These are phyloP conservation scores for Conoideocrella luteorostrata DNA, from an alignment of 2,329 filamentous ascomycete species.

Conservation along the genomic window DNA sequence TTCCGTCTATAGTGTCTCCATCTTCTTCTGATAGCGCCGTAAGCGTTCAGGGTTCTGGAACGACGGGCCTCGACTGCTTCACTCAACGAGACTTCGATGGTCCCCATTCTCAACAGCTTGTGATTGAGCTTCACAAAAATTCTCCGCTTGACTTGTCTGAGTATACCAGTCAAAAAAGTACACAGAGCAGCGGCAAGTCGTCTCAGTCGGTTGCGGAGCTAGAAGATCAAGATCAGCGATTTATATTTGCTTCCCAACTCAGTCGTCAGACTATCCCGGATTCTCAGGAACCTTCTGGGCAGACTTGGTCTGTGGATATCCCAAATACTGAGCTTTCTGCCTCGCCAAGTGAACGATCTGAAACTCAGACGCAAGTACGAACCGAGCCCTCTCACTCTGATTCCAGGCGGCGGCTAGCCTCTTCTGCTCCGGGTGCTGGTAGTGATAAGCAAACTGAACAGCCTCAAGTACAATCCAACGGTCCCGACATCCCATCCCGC, in stretches of 20 bases:
- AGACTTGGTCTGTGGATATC: slow-evolving; percentile 14
- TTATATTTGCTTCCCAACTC: slow-evolving; percentile 22
- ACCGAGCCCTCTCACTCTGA: neutral
- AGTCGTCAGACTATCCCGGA: slow-evolving; percentile 36
- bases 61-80: slow-evolving; percentile 2
- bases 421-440: neutral
- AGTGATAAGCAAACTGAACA: neutral
- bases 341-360: neutral
- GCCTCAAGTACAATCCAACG: neutral
- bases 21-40: slow-evolving; percentile 17
- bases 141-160: slow-evolving; percentile 28
- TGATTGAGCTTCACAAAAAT: slow-evolving; percentile 24
- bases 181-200: slow-evolving; percentile 21
- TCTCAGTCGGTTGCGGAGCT: slow-evolving; percentile 28
- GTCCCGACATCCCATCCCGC: slow-evolving; percentile 16
- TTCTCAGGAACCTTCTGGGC: slow-evolving; percentile 32
- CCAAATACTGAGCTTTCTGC: neutral
- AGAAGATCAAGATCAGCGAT: slow-evolving; percentile 27
- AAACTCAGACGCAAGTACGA: neutral
- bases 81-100: neutral
- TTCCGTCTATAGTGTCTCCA: slow-evolving; percentile 22
- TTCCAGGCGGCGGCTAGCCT: neutral
- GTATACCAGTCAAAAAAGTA: slow-evolving; percentile 26
- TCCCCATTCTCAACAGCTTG: slow-evolving; percentile 12
- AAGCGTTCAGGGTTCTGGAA: slow-evolving; percentile 12